Conservation (phyloP, 768 basidiomycete species). For the Rhodotorula diobovata region DNA sequence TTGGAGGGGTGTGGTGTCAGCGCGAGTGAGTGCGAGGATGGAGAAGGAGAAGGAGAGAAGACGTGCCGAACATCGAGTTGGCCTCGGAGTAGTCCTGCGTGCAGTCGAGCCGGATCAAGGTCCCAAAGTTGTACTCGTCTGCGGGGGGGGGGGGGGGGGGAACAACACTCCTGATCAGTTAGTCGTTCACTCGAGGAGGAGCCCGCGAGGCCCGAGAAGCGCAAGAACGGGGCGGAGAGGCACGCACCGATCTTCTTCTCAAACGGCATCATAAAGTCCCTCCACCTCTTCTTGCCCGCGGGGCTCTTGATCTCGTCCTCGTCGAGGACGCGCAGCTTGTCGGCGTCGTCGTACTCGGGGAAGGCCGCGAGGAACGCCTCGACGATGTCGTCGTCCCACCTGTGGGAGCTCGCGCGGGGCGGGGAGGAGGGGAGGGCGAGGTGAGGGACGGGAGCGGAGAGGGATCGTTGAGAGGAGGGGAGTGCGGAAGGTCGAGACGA, state of each 20-base stretch:
- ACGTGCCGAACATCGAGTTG: slow-evolving; percentile 87
- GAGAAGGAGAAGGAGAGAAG: background rate
- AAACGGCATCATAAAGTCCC: slow-evolving; percentile 73
- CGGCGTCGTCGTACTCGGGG: slow-evolving; percentile 64
- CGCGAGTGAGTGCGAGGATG: background rate
- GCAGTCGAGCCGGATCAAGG: slow-evolving; percentile 76
- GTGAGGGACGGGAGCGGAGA: no score
- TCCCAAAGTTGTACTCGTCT: slow-evolving; percentile 95
- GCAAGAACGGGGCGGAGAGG: background rate
- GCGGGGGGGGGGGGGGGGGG: slow-evolving; percentile 39
- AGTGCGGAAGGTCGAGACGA: background rate
- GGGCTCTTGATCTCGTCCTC: slow-evolving; percentile 90
- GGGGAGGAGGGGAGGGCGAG: background rate
- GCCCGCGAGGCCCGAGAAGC: background rate
- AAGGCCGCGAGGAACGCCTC: slow-evolving; percentile 69
- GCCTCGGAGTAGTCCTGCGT: slow-evolving; percentile 76
- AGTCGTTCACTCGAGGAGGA: no score
- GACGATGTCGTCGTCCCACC: slow-evolving; percentile 87
- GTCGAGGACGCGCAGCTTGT: slow-evolving; percentile 60
- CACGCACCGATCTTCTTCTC: slow-evolving; percentile 45
- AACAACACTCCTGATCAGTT: background rate
- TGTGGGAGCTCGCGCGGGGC: slow-evolving; percentile 42
- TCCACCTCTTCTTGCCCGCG: slow-evolving; percentile 83
- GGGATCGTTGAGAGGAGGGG: background rate
- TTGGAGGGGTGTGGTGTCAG: background rate